Evolutionary conservation across 2,329 filamentous ascomycete genomes (phyloP), one percentile per base, ranked within the genome.

Genomic region (Dichotomopilus funicola): DNA sequence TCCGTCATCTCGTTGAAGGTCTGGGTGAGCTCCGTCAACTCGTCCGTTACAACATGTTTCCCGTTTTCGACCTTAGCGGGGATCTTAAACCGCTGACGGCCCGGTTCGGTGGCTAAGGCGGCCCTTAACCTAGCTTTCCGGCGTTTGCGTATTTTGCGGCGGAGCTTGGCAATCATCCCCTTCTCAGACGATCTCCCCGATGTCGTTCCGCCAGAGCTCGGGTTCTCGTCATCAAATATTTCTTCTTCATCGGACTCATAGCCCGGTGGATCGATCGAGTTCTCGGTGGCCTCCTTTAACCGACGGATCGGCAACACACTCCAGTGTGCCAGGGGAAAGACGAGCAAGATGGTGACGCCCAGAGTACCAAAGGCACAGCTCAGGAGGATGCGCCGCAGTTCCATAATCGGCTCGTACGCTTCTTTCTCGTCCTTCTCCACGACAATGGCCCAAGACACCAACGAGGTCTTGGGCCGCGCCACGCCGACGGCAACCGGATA

Each of bases 1-100:
- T 95, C 89, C 1, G 87, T 89, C 91, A 96, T 96, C 64, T 91
- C 88, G 66, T 96, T 96, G 74, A 95, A 96, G 0, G 89, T 95
- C 41, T 75, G 76, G 0, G 88, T 94, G 11, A 95, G 77, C 67
- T 95, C 91, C 0, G 90, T 95, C 35, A 87, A 71, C 66, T 96
- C 91, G 67, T 96, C 91, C 1, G 88, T 88, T 51, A 96, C 77
- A 40, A 85, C 77, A 65, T 91, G 87, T 60, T 84, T 88, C 27
- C 83, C 77, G 55, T 90, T 86, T 53, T 83, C 83, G 8, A 96
- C 91, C 67, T 89, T 90, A 11, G 82, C 83, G 0, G 91, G 91
- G 42, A 96, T 95, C 61, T 89, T 89, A 70, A 95, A 96, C 36
- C 80, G 78, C 49, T 77, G 77, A 41, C 78, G 76, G 58, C 70